Evolutionary conservation across 805 yeast genomes (phyloP), one percentile per base, ranked within the genome.

Genomic region (Candida xyloterini): DNA sequence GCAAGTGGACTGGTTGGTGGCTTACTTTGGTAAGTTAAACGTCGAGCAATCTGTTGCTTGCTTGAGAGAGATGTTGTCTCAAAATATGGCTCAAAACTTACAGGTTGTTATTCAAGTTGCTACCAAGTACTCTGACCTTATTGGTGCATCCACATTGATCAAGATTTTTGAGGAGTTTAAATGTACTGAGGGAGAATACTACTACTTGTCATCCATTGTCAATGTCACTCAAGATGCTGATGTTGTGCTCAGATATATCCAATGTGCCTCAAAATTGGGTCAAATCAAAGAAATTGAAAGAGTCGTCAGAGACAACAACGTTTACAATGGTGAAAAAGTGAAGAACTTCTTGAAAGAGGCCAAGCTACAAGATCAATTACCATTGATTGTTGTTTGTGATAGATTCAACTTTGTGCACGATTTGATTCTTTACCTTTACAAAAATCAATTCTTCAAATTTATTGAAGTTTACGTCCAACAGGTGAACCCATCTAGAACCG

Each of bases 391-490:
- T 63, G 96, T 93, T 34, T 90, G 97, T 68, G 98, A 93, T 70
- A 80, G 96, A 60, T 87, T 73, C 68, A 73, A 81, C 63, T 93
- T 80, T 63, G 88, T 90, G 40, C 98, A 93, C 63, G 99, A 93
- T 65, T 77, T 93, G 68, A 81, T 93, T 42, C 75, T 93, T 57
- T 93, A 85, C 69, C 74, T 93, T 62, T 93, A 93, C 81, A 93
- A 91, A 71, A 86, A 90, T 68, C 90, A 91, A 65, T 91, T 81
- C 68, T 86, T 89, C 79, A 89, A 93, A 66, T 93, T 91, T 56
- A 93, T 93, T 65, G 98, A 93, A 70, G 95, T 93, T 34, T 93
- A 91, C 58, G 99, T 93, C 41, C 98, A 93, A 70, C 95, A 89
- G 62, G 98, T 93, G 37, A 93, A 93, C 67, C 96, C 99, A 38